These are phyloP conservation scores for Diaporthe vaccinii DNA, from an alignment of 2,329 filamentous ascomycete genomes.

Conservation along the genomic window DNA sequence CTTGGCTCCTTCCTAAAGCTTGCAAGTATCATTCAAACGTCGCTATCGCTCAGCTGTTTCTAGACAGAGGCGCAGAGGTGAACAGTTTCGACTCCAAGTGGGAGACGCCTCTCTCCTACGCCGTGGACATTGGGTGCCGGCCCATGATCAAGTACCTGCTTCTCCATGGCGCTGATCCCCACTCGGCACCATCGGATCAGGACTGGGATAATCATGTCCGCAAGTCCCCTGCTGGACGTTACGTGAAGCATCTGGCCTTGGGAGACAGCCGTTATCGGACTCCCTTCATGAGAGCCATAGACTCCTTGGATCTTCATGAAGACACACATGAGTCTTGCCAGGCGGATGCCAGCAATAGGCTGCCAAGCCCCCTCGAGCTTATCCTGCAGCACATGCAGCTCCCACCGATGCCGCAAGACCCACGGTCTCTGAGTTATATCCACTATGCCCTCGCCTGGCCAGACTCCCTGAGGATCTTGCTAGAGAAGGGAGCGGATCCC, in stretches of 20 bases:
- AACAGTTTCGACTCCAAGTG: neutral
- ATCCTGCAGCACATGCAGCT: neutral
- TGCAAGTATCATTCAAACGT: neutral
- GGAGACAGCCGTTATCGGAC: neutral
- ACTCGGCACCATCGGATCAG: neutral
- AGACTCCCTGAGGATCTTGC: neutral
- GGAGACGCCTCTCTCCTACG: neutral
- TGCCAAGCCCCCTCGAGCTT: neutral
- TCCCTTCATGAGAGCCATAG: neutral
- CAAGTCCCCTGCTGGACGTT: no score
- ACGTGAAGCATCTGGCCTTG: no score
- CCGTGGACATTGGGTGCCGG: neutral
- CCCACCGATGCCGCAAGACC: neutral
- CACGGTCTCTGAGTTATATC: neutral
- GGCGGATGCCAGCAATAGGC: no score
- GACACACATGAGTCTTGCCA: neutral
- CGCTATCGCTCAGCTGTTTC: neutral
- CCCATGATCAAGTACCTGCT: neutral
- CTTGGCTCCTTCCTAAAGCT: neutral
- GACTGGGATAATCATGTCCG: neutral
- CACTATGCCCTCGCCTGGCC: neutral
- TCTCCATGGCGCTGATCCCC: conserved; percentile 1
- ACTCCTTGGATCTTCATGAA: neutral
- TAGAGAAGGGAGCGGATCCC: neutral
- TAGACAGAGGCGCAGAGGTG: neutral